Evolutionary conservation across 2,329 filamentous ascomycete genomes (phyloP).

Genomic region (Alternaria arbusti): DNA sequence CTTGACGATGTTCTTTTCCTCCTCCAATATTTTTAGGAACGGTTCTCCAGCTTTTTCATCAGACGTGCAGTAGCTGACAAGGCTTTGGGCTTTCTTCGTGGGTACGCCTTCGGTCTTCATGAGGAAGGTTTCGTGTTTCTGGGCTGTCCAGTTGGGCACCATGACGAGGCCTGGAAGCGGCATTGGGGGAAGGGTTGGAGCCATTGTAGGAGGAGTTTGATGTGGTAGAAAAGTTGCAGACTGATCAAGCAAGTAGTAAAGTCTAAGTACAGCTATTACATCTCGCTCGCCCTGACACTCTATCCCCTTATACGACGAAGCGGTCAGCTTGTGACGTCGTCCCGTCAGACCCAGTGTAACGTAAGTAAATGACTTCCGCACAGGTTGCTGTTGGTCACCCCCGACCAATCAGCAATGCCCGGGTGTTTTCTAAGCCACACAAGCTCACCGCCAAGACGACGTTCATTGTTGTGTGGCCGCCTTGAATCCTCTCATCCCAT

Average conservation of each 20-base stretch:
- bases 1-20: constrained; percentile 10
- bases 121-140: constrained; percentile 16
- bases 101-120: constrained; percentile 17
- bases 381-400: background rate
- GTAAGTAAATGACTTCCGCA: background rate
- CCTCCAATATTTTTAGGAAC: constrained; percentile 19
- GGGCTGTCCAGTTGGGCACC: constrained; percentile 21
- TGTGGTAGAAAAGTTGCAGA: background rate
- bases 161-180: constrained; percentile 22
- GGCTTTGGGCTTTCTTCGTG: constrained; percentile 3
- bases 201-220: background rate
- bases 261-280: background rate
- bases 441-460: background rate
- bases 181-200: constrained; percentile 12
- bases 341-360: background rate
- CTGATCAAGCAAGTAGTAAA: background rate
- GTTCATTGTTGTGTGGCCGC: background rate
- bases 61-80: constrained; percentile 11
- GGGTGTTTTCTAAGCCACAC: background rate
- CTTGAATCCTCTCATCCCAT: background rate
- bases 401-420: background rate
- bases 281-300: background rate
- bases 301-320: background rate
- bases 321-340: background rate
- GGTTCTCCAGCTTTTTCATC: constrained; percentile 7